Evolutionary conservation across 83 land plant species (phyloP), one percentile per base, ranked within the genome.

Genomic region (Diphasiastrum complanatum): DNA sequence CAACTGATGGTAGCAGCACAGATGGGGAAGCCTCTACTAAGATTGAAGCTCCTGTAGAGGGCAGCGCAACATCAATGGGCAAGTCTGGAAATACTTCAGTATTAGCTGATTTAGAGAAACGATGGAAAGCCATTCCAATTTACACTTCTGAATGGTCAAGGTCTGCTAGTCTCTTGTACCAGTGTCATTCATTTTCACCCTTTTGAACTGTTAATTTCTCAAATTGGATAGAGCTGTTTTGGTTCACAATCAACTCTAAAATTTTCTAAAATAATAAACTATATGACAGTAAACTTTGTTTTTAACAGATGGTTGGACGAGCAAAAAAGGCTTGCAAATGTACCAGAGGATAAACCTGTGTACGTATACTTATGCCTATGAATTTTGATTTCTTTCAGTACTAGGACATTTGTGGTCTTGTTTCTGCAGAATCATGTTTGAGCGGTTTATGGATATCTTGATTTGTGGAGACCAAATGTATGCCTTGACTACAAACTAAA

Each of bases 231-330:
- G n/a, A n/a, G n/a, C n/a, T n/a, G n/a, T n/a, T n/a, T n/a, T n/a
- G n/a, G n/a, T n/a, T n/a, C n/a, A n/a, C n/a, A n/a, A n/a, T n/a
- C n/a, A n/a, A n/a, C n/a, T n/a, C n/a, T n/a, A n/a, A n/a, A n/a
- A n/a, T n/a, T n/a, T n/a, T n/a, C n/a, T n/a, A n/a, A n/a, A n/a
- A n/a, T n/a, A n/a, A n/a, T n/a, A n/a, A n/a, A n/a, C n/a, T n/a
- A n/a, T n/a, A n/a, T n/a, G n/a, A n/a, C n/a, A n/a, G n/a, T n/a
- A n/a, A n/a, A n/a, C n/a, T n/a, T n/a, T 49, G 20, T 26, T 54
- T 11, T 23, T 14, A 5, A 65, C 77, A 92, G 98, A 72, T 92
- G 98, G 98, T 60, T 92, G 60, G 86, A 79, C 72, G 98, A 88
- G 43, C 96, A 92, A 53, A 92, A 92, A 73, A 67, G 78, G 52